Conservation (phyloP, 2,329 filamentous ascomycete species). For the Paraconiothyrium brasiliense region DNA sequence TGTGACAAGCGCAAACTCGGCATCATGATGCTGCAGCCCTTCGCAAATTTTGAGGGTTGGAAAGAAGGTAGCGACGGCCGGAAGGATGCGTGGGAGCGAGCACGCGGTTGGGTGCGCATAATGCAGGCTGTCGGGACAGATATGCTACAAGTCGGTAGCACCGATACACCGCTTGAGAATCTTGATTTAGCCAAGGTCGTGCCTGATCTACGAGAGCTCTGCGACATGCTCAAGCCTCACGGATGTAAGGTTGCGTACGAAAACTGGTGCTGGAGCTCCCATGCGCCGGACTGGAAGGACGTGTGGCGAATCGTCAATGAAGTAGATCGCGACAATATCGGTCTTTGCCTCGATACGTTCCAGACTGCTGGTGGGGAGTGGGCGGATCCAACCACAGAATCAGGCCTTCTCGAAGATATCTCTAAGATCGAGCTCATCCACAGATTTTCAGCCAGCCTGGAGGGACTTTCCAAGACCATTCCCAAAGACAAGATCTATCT, state of each 20-base stretch:
- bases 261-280: conserved; percentile 84
- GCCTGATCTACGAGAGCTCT: conserved; percentile 68
- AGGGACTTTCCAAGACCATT: conserved; percentile 65
- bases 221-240: conserved; percentile 62
- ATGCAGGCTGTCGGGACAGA: conserved; percentile 76
- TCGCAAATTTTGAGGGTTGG: conserved; percentile 82
- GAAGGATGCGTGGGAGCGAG: conserved; percentile 69
- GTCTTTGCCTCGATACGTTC: conserved; percentile 81
- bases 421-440: conserved; percentile 58
- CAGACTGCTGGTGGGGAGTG: conserved; percentile 78
- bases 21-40: conserved; percentile 78
- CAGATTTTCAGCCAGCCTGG: conserved; percentile 64
- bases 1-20: conserved; percentile 64
- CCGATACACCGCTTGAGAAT: conserved; percentile 66
- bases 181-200: conserved; percentile 66
- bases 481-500: conserved; percentile 77
- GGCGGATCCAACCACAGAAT: conserved; percentile 73
- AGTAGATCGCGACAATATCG: conserved; percentile 72
- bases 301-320: conserved; percentile 74
- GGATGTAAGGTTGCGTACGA: conserved; percentile 75
- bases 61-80: conserved; percentile 65
- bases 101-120: conserved; percentile 73
- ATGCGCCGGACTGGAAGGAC: conserved; percentile 72
- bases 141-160: conserved; percentile 72
- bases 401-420: conserved; percentile 65